Evolutionary conservation across 202 grass and related monocot genomes (phyloP), one percentile per base, ranked within the genome.

Genomic region (Schoenoplectus tabernaemontani): DNA sequence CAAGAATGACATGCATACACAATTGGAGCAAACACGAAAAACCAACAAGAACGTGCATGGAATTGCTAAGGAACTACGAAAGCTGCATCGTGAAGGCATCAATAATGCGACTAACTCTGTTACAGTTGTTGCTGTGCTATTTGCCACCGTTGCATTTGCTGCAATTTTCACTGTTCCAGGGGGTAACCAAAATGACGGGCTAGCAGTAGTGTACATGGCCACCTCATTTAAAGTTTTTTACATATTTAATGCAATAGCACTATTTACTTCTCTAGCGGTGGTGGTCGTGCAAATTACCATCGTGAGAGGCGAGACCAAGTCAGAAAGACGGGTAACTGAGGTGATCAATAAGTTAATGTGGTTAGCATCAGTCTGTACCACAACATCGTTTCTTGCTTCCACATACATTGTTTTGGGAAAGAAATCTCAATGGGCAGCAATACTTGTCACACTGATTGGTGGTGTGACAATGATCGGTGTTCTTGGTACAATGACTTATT

Each of bases 311-410:
- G 94, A 97, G 89, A 97, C 89, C 37, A 97, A 93, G 77, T 93
- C 94, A 12, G 91, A 97, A 80, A 86, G 87, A 81, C 86, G 72
- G 73, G 94, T 94, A 81, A 86, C 89, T 30, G 94, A 79, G 89
- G 86, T 97, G 77, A 97, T 97, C 64, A 97, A 97, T 77, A 97
- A 97, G 71, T 88, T 94, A 83, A 97, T 94, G 94, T 94, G 91
- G 94, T 59, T 93, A 74, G 94, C 94, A 39, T 94, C 94, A 1
- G 82, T 97, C 71, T 94, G 94, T 85, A 94, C 94, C 68, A 97
- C 91, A 43, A 86, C 86, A 86, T 89, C 94, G 82, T 94, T 97
- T 87, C 87, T 97, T 53, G 89, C 91, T 26, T 97, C 94, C n/a
- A 85, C 87, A 68, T 97, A 92, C 64, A 92, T 97, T 81, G 94